A percentile compares a stretch with the other conserved stretches of the same genome.
Conservation (phyloP, 139 green algal genomes). For the Spirogloea muscicola region DNA sequence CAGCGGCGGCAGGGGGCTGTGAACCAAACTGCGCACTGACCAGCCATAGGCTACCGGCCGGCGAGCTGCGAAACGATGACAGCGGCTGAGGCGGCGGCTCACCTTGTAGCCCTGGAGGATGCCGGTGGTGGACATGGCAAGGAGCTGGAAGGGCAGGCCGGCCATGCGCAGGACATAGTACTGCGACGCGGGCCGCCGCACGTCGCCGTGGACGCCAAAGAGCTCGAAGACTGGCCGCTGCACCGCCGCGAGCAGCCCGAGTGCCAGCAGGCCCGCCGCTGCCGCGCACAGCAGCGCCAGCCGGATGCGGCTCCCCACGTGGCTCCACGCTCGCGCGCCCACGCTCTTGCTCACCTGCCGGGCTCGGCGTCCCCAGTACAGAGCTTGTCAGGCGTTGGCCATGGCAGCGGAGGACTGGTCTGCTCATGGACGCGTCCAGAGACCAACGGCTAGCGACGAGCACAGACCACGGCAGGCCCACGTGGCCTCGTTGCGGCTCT, state of each 20-base stretch:
- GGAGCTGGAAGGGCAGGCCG: constrained; percentile 51
- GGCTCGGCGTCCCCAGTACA: too few relatives aligned
- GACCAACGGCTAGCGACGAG: too few relatives aligned
- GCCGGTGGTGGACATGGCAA: constrained; percentile 56
- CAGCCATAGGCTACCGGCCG: too few relatives aligned
- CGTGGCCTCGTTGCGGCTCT: too few relatives aligned
- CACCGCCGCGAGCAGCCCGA: constrained; percentile 32
- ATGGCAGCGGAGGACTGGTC: too few relatives aligned
- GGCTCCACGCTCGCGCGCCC: constrained; percentile 46
- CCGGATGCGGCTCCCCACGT: constrained; percentile 45
- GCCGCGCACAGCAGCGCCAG: constrained; percentile 37
- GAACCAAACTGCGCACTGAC: too few relatives aligned
- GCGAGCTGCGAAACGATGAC: too few relatives aligned
- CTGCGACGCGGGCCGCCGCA: constrained; percentile 16
- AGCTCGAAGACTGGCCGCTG: constrained; percentile 30
- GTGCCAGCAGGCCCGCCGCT: constrained; percentile 14
- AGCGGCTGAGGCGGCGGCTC: too few relatives aligned
- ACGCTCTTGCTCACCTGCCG: constrained; percentile 44
- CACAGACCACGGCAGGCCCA: too few relatives aligned
- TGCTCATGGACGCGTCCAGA: too few relatives aligned
- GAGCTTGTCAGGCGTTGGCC: too few relatives aligned
- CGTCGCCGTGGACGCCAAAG: constrained; percentile 9
- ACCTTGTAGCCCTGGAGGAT: constrained; percentile 60
- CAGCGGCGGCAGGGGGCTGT: too few relatives aligned
- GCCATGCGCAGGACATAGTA: constrained; percentile 53